Base-by-base conservation (phyloP, 75 land plant species). In the Isoetes taiwanensis region DNA sequence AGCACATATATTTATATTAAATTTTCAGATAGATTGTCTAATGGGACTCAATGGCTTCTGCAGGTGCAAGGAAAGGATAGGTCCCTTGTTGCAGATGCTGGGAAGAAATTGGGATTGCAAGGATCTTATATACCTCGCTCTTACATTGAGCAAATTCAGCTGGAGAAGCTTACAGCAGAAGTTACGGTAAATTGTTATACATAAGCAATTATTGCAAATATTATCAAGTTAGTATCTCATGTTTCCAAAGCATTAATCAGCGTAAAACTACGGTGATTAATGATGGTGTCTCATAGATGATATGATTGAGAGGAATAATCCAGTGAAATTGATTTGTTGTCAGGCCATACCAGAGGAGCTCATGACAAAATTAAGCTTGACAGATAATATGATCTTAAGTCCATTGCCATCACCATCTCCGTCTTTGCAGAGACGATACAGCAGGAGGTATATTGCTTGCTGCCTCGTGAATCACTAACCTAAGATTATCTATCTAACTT, bases 31-130 rank as follows among this genome's bases (percentile, higher is more conserved):
- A 17, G 8, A 46, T 17, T 10, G 17, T 6, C 16, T 46, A 6
- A 46, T 46, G 17, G 5, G 5, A 21, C 21, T 46, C 52, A 58
- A 32, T 30, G 56, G 30, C 17, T 29, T 2, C 29, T 32, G 42
- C 61, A 87, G 95, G 83, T 88, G 10, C 95, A 88, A 81, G 95
- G 95, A 31, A 81, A 65, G 60, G 95, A 88, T 30, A 72, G 90
- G 0, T 27, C 59, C 37, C 29, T 64, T 21, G 90, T 88, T 14
- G 72, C 65, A 58, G 30, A 52, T 62, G 72, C 75, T 27, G 95
- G 75, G 27, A 79, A 76, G 54, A 61, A 77, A 46, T 69, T 88
- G 56, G 83, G 83, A 6, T 69, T 88, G 63, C 83, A 88, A 31
- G 89, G 89, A 34, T 76, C 84, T 52, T 88, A 81, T 54, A 72